phyloP scores from a whole-genome alignment of 345 rosid species.

The Rhodamnia argentea region DNA sequence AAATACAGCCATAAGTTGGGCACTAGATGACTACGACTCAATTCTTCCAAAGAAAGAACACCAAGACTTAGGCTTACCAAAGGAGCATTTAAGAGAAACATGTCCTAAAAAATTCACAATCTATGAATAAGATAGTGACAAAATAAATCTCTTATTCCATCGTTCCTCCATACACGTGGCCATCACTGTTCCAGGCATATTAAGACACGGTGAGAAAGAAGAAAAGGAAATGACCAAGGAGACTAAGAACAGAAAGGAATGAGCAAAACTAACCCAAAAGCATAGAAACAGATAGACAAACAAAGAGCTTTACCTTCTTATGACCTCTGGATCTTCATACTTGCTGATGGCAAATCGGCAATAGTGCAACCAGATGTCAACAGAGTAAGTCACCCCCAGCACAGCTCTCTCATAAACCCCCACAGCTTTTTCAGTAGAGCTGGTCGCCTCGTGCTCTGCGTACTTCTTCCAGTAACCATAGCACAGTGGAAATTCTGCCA shows the following conservation, averaged over 20 bases:
- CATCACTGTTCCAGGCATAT: conserved; percentile 64
- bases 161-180: conserved; percentile 53
- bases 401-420: conserved; percentile 97
- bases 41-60: conserved; percentile 13
- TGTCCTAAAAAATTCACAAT: conserved; percentile 16
- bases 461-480: conserved; percentile 99
- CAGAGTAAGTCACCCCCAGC: conserved; percentile 89
- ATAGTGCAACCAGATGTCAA: conserved; percentile 94
- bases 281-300: conserved; percentile 12
- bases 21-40: conserved; percentile 29
- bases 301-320: conserved; percentile 66
- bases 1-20: conserved; percentile 28
- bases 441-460: conserved; percentile 91
- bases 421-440: conserved; percentile 86
- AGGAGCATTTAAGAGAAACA: conserved; percentile 8
- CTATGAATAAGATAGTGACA: conserved; percentile 14
- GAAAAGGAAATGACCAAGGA: conserved; percentile 22
- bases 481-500: conserved; percentile 91
- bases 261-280: conserved; percentile 14
- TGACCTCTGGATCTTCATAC: conserved; percentile 89
- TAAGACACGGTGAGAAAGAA: conserved; percentile 56
- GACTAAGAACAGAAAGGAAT: conserved; percentile 18
- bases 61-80: conserved; percentile 8
- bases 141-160: conserved; percentile 17
- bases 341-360: conserved; percentile 72